These are phyloP conservation scores for Stachybotrys elegans DNA, from an alignment of 2,329 filamentous ascomycete species.

Conservation along the genomic window DNA sequence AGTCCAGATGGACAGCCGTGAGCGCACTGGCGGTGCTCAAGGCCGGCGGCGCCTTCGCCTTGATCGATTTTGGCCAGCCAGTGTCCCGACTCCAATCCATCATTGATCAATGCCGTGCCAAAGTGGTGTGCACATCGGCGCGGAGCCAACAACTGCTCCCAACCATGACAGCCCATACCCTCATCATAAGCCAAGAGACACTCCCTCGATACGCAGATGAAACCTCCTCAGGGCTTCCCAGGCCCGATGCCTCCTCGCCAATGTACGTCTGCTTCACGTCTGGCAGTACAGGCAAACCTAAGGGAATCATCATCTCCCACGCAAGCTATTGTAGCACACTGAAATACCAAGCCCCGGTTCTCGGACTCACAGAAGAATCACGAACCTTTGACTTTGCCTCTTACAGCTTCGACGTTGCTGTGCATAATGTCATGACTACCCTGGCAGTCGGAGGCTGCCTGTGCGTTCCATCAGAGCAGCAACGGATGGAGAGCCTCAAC, in stretches of 20 bases:
- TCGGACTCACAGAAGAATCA: constrained; percentile 1
- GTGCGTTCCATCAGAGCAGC: constrained; percentile 12
- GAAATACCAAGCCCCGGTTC: not conserved
- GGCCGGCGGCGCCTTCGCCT: not conserved
- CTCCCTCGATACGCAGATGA: too few species aligned
- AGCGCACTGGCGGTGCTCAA: not conserved
- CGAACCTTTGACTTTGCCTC: constrained; percentile 17
- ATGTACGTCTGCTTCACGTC: constrained; percentile 10
- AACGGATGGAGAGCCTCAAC: constrained; percentile 1
- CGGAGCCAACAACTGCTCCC: not conserved
- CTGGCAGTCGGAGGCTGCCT: constrained; percentile 13
- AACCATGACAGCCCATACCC: too few species aligned
- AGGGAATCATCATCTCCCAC: constrained; percentile 21
- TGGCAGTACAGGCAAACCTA: constrained; percentile 11
- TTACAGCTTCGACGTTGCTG: constrained; percentile 14
- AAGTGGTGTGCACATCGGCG: not conserved
- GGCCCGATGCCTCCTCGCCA: not conserved
- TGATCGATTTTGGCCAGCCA: not conserved
- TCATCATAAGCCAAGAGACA: too few species aligned
- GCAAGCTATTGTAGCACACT: constrained; percentile 35
- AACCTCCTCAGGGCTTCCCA: too few species aligned
- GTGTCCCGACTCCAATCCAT: not conserved
- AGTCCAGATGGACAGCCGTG: not conserved
- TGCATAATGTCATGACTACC: constrained; percentile 13
- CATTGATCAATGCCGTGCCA: not conserved